These are phyloP conservation scores for Aspergillus sp. DNA, from an alignment of 2,329 filamentous ascomycete species.

Conservation along the genomic window DNA sequence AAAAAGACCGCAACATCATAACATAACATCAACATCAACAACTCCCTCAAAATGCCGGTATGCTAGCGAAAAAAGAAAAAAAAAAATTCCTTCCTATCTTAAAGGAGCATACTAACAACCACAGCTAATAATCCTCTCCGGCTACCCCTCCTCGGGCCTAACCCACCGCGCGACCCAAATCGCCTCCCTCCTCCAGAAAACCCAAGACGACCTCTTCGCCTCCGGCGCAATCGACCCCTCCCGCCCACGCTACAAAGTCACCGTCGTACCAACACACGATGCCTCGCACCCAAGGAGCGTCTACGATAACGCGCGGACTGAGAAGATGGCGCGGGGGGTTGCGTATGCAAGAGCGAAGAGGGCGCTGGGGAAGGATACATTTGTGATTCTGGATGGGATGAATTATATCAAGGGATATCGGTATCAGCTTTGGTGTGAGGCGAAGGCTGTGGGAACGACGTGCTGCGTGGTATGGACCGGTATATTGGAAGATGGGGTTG, in stretches of 20 bases:
- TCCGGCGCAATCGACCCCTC: conserved; percentile 26
- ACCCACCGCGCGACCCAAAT: conserved; percentile 55
- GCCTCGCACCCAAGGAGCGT: conserved; percentile 42
- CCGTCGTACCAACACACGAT: conserved; percentile 36
- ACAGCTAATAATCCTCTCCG: conserved; percentile 56
- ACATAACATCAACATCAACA: conserved; percentile 11
- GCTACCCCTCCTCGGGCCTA: conserved; percentile 58
- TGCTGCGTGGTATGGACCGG: conserved; percentile 51
- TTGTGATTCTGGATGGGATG: conserved; percentile 58
- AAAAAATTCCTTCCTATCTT: no score
- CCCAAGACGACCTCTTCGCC: conserved; percentile 41
- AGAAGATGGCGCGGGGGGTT: conserved; percentile 58
- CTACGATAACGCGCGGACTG: conserved; percentile 51
- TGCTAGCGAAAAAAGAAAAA: background rate
- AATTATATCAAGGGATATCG: conserved; percentile 65
- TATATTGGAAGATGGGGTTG: no score
- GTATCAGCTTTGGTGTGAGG: conserved; percentile 62
- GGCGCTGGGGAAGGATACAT: conserved; percentile 48
- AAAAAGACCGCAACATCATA: conserved; percentile 5
- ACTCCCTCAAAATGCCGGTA: conserved; percentile 21
- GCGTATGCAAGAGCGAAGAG: conserved; percentile 57
- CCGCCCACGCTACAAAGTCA: conserved; percentile 41
- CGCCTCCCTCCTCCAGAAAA: conserved; percentile 42
- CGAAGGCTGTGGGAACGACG: conserved; percentile 55
- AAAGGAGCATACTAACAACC: no score